Evolutionary conservation across 2,329 filamentous ascomycete genomes (phyloP).

Genomic region (Colletotrichum shisoi): DNA sequence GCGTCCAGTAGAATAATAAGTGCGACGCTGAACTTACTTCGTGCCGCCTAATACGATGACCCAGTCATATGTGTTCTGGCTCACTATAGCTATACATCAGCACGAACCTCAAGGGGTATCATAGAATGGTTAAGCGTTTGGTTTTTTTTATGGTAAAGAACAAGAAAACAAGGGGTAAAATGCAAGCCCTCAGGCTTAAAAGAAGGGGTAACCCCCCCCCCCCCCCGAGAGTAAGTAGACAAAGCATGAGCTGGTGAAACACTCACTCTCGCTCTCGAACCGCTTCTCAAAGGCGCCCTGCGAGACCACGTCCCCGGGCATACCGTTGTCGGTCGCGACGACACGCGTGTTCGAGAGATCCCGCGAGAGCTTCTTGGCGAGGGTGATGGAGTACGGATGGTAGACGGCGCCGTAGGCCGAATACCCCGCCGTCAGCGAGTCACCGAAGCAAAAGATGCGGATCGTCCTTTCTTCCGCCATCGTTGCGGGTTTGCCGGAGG

Average conservation of each 20-base stretch:
- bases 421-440: conserved; percentile 69
- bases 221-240: neutral
- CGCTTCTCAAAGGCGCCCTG: conserved; percentile 46
- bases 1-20: neutral
- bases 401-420: conserved; percentile 51
- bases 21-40: conserved; percentile 55
- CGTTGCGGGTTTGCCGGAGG: neutral
- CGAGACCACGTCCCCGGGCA: conserved; percentile 60
- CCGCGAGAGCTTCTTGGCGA: conserved; percentile 57
- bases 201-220: neutral
- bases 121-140: too few relatives aligned
- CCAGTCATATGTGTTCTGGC: conserved; percentile 60
- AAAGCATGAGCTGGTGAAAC: neutral
- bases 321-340: conserved; percentile 56
- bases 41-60: conserved; percentile 70
- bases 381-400: conserved; percentile 62
- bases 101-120: neutral
- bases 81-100: conserved; percentile 36
- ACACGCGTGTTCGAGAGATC: conserved; percentile 56
- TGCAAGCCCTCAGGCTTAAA: neutral
- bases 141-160: too few relatives aligned
- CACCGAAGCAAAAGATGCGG: conserved; percentile 69
- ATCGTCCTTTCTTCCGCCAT: conserved; percentile 46
- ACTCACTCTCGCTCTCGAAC: conserved; percentile 49
- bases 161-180: neutral